A percentile compares a stretch with the other conserved stretches of the same genome.
These are phyloP conservation scores for Rhizopus delemar DNA, from an alignment of 371 early-diverging fungal genomes.

Conservation along the genomic window DNA sequence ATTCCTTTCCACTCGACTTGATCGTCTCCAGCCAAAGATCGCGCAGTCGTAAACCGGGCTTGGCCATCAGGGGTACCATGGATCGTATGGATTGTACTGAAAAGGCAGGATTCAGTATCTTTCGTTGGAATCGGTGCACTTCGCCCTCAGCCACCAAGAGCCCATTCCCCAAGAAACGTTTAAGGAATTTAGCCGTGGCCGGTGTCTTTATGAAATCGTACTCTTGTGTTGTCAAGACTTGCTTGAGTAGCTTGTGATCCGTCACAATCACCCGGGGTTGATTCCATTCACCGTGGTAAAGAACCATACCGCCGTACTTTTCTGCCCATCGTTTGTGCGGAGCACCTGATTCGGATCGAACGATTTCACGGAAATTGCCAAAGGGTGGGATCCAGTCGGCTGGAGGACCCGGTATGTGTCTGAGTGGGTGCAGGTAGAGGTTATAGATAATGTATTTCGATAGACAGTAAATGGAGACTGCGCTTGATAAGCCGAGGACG, in stretches of 20 bases:
- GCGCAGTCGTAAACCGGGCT: constrained; percentile 35
- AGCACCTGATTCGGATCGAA: constrained; percentile 50
- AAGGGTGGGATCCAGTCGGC: constrained; percentile 53
- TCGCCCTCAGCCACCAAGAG: constrained; percentile 61
- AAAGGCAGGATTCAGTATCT: constrained; percentile 71
- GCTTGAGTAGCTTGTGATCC: constrained; percentile 52
- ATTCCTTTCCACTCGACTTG: constrained; percentile 7
- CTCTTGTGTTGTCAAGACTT: constrained; percentile 49
- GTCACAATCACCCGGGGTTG: constrained; percentile 52
- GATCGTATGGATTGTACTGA: constrained; percentile 48
- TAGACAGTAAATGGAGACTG: constrained; percentile 15
- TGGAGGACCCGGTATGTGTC: constrained; percentile 62
- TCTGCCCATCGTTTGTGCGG: constrained; percentile 57
- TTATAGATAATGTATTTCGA: constrained; percentile 42
- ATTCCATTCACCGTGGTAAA: constrained; percentile 56
- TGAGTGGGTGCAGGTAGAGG: constrained; percentile 49
- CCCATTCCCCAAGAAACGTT: constrained; percentile 55
- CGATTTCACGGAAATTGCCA: constrained; percentile 54
- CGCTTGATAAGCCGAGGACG: constrained; percentile 16
- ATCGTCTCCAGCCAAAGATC: constrained; percentile 35
- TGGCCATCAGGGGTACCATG: constrained; percentile 48
- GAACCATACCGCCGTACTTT: constrained; percentile 54
- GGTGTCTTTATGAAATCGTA: constrained; percentile 57
- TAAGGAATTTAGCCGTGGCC: constrained; percentile 26
- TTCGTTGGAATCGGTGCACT: constrained; percentile 65